Base-by-base conservation (phyloP, 1,284 basidiomycete species). In the Ceratobasidium sp. region DNA sequence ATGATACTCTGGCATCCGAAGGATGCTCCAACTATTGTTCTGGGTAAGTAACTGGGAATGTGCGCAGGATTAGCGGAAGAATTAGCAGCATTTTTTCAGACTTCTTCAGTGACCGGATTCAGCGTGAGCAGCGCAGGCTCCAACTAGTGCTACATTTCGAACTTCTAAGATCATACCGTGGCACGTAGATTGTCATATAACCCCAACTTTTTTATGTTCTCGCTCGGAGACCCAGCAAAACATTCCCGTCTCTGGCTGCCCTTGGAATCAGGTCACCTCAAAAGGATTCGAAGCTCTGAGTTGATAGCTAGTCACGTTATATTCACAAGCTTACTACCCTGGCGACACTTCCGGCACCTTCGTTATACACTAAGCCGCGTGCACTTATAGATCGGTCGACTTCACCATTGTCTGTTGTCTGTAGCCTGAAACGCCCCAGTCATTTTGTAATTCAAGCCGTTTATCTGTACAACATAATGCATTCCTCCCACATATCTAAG, bases 131-230 rank as follows among this genome's bases (percentile, higher is more conserved):
- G 41, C 18, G 54, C 43, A 16, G 72, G 62, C 21, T 28, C 58
- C 13, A 66, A 63, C 30, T 73, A 58, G 16, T 66, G 66, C 30
- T 61, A 73, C 28, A 73, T 73, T 41, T 73, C 72, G 2, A 73
- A 73, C 52, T 66, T 73, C 35, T 43, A 57, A 44, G 49, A 38
- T 6, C 66, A 55, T 32, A 73, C 72, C 26, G 62, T 73, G 26
- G 63, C 54, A 41, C 30, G 63, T 66, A 11, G n/a, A 4, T 35
- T n/a, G 4, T 23, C 26, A 23, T 52, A 11, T 9, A 21, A 41
- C 30, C 50, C 23, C 7, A n/a, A 13, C 47, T 35, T 16, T n/a
- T 21, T 54, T 52, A 23, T 18, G 21, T n/a, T 35, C 18, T 30
- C 4, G 4, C 54, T 23, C 30, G 18, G 23, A 66, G 63, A n/a